These are phyloP conservation scores for Megacollybia marginata DNA, from an alignment of 768 basidiomycete genomes.

Conservation along the genomic window DNA sequence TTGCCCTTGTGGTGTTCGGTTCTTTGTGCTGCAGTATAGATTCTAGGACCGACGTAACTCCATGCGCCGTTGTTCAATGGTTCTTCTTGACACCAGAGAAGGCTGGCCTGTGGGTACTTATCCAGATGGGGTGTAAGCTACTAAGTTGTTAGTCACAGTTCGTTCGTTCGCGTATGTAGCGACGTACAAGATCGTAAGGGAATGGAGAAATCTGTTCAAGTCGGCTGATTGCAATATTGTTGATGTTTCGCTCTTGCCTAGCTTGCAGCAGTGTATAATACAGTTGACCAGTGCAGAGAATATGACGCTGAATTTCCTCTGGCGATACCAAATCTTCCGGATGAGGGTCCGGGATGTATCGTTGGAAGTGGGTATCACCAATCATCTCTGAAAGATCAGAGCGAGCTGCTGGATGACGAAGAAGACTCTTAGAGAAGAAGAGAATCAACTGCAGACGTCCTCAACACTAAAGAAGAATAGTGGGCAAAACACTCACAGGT, in stretches of 20 bases:
- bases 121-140: conserved; percentile 91
- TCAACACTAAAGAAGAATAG: background rate
- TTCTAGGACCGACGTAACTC: conserved; percentile 91
- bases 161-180: background rate
- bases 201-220: conserved; percentile 95
- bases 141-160: conserved; percentile 3
- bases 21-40: conserved; percentile 88
- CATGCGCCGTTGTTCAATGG: conserved; percentile 97
- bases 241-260: conserved; percentile 85
- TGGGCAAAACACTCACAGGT: conserved; percentile 47
- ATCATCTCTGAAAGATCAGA: conserved; percentile 85
- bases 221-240: conserved; percentile 89
- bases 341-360: conserved; percentile 84
- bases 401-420: conserved; percentile 90
- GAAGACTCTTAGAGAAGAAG: conserved; percentile 95
- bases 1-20: conserved; percentile 89
- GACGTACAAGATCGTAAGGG: conserved; percentile 85
- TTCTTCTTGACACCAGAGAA: conserved; percentile 96
- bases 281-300: conserved; percentile 93
- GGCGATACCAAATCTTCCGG: conserved; percentile 65
- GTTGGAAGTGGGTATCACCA: conserved; percentile 85
- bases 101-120: conserved; percentile 90
- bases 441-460: conserved; percentile 56
- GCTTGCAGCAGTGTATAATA: conserved; percentile 87
- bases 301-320: conserved; percentile 85